A percentile compares a stretch with the other conserved stretches of the same genome.
phyloP scores from a whole-genome alignment of 306 rosid genomes.

The Pyrus pyrifolia region DNA sequence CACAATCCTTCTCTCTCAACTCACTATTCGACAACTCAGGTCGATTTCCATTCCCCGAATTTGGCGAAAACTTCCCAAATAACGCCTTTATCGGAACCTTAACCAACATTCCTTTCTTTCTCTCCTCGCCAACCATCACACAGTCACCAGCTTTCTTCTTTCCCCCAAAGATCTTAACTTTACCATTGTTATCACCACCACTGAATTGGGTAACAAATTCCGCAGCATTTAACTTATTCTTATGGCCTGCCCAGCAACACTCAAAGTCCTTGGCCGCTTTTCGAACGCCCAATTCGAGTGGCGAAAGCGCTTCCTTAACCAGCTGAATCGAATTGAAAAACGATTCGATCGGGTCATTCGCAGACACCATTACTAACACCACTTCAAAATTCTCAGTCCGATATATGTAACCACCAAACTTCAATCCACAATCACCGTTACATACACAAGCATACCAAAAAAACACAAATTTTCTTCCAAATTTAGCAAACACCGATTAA shows the following conservation, averaged over 20 bases:
- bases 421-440: background rate
- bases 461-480: background rate
- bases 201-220: conserved; percentile 41
- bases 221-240: conserved; percentile 40
- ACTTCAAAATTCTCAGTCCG: conserved; percentile 14
- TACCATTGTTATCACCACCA: conserved; percentile 35
- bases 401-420: background rate
- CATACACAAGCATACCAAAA: conserved; percentile 13
- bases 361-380: conserved; percentile 62
- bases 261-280: conserved; percentile 92
- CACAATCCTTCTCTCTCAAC: conserved; percentile 29
- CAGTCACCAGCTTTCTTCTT: conserved; percentile 45
- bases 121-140: conserved; percentile 38
- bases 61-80: conserved; percentile 53
- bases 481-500: background rate
- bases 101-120: conserved; percentile 46
- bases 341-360: conserved; percentile 77
- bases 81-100: conserved; percentile 68
- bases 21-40: conserved; percentile 24
- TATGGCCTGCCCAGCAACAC: conserved; percentile 54
- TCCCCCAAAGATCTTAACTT: conserved; percentile 59
- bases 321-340: conserved; percentile 79
- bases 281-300: conserved; percentile 66
- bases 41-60: conserved; percentile 38
- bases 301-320: conserved; percentile 67